Percentiles rank a stretch among this genome's conserved stretches.
Evolutionary conservation across 805 yeast genomes (phyloP).

Genomic region (Candida chilensis): DNA sequence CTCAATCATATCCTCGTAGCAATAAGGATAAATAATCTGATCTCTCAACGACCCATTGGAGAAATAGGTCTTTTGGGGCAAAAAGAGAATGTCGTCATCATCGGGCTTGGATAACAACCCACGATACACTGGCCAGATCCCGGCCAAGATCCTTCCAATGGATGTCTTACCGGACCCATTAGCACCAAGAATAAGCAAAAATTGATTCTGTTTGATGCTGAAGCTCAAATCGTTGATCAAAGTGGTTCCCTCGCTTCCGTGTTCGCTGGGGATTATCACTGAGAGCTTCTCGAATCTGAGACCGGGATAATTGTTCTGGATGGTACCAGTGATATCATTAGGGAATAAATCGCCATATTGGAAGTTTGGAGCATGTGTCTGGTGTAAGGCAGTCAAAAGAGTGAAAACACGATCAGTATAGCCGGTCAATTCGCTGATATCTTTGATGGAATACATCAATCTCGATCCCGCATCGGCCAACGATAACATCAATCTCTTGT

Average conservation of each 20-base stretch:
- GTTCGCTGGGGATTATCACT: slow-evolving; percentile 62
- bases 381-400: slow-evolving; percentile 67
- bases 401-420: slow-evolving; percentile 81
- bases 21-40: slow-evolving; percentile 82
- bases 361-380: slow-evolving; percentile 61
- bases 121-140: slow-evolving; percentile 83
- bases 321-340: slow-evolving; percentile 66
- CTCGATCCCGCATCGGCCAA: slow-evolving; percentile 94
- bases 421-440: slow-evolving; percentile 84
- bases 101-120: slow-evolving; percentile 78
- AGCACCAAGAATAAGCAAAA: slow-evolving; percentile 72
- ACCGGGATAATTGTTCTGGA: slow-evolving; percentile 72
- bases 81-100: slow-evolving; percentile 58
- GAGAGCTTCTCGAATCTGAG: slow-evolving; percentile 77
- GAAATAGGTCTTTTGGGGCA: slow-evolving; percentile 86
- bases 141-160: slow-evolving; percentile 74
- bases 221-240: slow-evolving; percentile 57
- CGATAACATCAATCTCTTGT: slow-evolving; percentile 82
- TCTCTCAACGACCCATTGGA: slow-evolving; percentile 79
- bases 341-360: slow-evolving; percentile 37
- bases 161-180: slow-evolving; percentile 91
- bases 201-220: slow-evolving; percentile 53
- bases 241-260: slow-evolving; percentile 53
- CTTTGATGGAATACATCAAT: slow-evolving; percentile 90
- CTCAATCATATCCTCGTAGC: slow-evolving; percentile 68